Conservation (phyloP, 306 rosid species). For the Alnus glutinosa region DNA sequence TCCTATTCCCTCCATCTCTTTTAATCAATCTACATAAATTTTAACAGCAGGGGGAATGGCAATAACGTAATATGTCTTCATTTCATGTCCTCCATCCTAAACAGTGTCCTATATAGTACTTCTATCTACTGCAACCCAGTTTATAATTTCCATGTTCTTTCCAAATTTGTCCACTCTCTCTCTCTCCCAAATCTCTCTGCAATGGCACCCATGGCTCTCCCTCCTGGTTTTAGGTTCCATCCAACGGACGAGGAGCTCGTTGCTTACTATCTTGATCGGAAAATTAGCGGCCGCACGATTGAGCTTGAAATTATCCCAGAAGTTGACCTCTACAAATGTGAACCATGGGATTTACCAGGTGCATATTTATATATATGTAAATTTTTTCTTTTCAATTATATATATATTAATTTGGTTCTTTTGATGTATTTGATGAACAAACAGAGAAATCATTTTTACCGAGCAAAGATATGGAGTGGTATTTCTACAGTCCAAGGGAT, state of each 20-base stretch:
- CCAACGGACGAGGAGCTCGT: constrained; percentile 98
- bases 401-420: not conserved
- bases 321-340: constrained; percentile 93
- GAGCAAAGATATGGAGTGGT: constrained; percentile 98
- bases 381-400: not conserved
- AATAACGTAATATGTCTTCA: constrained; percentile 13
- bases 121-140: constrained; percentile 46
- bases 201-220: constrained; percentile 97
- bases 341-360: constrained; percentile 99
- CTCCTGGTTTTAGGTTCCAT: constrained; percentile 98
- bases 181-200: constrained; percentile 10
- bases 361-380: not conserved
- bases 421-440: not conserved
- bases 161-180: constrained; percentile 22
- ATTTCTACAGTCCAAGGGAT: constrained; percentile 88
- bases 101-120: constrained; percentile 66
- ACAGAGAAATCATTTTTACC: constrained; percentile 83
- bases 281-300: constrained; percentile 80
- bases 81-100: constrained; percentile 19
- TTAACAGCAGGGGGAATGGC: not conserved
- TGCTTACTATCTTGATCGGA: constrained; percentile 84
- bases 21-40: constrained; percentile 4
- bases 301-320: constrained; percentile 95
- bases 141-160: constrained; percentile 29
- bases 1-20: not conserved